Conservation (phyloP, 495 filamentous ascomycete species). For the Sordaria brevicollis region DNA sequence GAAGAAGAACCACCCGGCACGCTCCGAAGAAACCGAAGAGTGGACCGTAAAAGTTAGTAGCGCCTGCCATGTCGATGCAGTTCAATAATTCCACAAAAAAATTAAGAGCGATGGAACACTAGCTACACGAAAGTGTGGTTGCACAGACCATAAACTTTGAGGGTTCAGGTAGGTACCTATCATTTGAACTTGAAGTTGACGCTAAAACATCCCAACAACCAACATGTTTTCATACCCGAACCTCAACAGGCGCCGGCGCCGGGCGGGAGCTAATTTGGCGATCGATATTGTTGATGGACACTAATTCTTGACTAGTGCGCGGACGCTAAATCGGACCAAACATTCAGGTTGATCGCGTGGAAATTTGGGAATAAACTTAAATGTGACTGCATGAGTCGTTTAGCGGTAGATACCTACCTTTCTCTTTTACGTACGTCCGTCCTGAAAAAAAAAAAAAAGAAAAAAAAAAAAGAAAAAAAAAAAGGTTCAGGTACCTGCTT, state of each 20-base stretch:
- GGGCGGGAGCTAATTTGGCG: conserved; percentile 2
- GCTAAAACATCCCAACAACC: not conserved
- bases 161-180: not conserved
- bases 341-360: not conserved
- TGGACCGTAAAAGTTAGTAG: not conserved
- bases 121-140: conserved; percentile 5
- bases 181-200: not conserved
- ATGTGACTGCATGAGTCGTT: not conserved
- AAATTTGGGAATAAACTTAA: not conserved
- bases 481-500: not conserved
- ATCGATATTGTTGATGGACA: not conserved
- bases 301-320: not conserved
- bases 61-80: not conserved
- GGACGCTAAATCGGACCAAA: not conserved
- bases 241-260: too few species aligned
- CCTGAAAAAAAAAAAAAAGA: conserved; percentile 2
- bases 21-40: not conserved
- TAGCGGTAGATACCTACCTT: not conserved
- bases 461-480: conserved; percentile 4
- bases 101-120: not conserved
- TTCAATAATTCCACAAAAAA: not conserved
- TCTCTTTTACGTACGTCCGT: not conserved
- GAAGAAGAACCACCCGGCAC: not conserved
- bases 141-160: conserved; percentile 2
- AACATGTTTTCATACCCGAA: too few species aligned